Evolutionary conservation across 2,329 filamentous ascomycete species (phyloP).

Genomic region (Setomelanomma holmii): DNA sequence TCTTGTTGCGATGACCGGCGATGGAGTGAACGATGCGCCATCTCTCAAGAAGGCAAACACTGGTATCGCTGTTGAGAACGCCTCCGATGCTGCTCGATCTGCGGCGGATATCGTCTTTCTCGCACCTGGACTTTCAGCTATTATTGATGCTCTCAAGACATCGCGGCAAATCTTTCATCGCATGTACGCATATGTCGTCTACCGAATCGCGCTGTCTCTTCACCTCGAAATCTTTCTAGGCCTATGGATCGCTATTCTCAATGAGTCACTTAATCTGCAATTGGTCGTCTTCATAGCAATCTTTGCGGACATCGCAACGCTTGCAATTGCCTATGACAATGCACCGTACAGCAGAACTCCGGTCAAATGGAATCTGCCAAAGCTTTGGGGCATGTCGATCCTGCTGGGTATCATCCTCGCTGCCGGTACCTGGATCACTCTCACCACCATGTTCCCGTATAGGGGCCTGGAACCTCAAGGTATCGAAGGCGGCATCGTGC

Average conservation of each 20-base stretch:
- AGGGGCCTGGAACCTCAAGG: constrained; percentile 53
- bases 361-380: constrained; percentile 94
- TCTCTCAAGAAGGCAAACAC: constrained; percentile 96
- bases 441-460: constrained; percentile 78
- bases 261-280: constrained; percentile 83
- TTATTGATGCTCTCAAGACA: constrained; percentile 91
- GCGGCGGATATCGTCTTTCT: constrained; percentile 95
- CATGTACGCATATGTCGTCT: constrained; percentile 96
- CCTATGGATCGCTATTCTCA: constrained; percentile 89
- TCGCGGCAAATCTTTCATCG: constrained; percentile 95
- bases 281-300: constrained; percentile 94
- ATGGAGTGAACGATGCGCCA: constrained; percentile 92
- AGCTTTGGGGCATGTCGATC: constrained; percentile 92
- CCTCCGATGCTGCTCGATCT: constrained; percentile 88
- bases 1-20: constrained; percentile 94
- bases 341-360: constrained; percentile 84
- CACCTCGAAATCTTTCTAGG: constrained; percentile 92
- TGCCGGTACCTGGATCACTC: constrained; percentile 84
- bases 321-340: constrained; percentile 93
- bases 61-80: constrained; percentile 92
- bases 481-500: constrained; percentile 80
- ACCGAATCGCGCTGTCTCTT: constrained; percentile 90
- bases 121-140: constrained; percentile 86
- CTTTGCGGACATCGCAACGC: constrained; percentile 89
- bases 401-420: constrained; percentile 82